These are phyloP conservation scores for Hygrocybe punicea DNA, from an alignment of 768 basidiomycete genomes.

Conservation along the genomic window DNA sequence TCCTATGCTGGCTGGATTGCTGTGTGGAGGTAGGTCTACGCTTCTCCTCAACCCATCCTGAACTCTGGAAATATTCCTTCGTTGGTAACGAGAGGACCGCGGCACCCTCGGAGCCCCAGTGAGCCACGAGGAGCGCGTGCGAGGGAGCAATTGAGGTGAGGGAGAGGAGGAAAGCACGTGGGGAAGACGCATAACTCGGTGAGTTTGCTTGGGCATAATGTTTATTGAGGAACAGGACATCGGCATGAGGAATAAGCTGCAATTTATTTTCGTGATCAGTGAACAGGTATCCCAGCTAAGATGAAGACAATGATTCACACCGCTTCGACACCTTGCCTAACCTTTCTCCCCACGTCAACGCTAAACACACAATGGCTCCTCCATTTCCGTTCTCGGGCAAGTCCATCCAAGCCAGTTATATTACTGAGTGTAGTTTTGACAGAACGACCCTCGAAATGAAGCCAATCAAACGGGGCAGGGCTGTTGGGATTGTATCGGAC, in stretches of 20 bases:
- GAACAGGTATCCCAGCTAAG: not conserved
- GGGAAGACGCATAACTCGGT: constrained; percentile 57
- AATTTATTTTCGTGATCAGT: constrained; percentile 1
- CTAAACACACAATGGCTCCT: constrained; percentile 78
- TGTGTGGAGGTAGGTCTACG: constrained; percentile 24
- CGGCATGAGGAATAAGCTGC: constrained; percentile 78
- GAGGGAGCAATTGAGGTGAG: constrained; percentile 62
- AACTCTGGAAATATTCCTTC: constrained; percentile 81
- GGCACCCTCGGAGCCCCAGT: constrained; percentile 78
- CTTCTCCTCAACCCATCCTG: constrained; percentile 68
- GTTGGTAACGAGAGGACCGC: constrained; percentile 80
- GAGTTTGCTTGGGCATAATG: constrained; percentile 65
- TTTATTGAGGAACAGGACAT: constrained; percentile 76
- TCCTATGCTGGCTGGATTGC: constrained; percentile 10
- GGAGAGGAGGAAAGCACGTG: constrained; percentile 75
- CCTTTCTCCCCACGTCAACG: constrained; percentile 70
- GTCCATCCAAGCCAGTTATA: constrained; percentile 73
- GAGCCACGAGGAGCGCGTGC: constrained; percentile 75
- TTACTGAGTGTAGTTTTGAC: constrained; percentile 78
- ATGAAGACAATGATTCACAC: constrained; percentile 40
- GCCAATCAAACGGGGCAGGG: constrained; percentile 81
- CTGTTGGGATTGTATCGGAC: constrained; percentile 48
- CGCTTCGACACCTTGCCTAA: constrained; percentile 74
- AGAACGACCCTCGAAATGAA: constrained; percentile 80
- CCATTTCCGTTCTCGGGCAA: constrained; percentile 82